Evolutionary conservation across 768 basidiomycete species (phyloP), one percentile per base, ranked within the genome.

Genomic region (Albatrellus ellisii): DNA sequence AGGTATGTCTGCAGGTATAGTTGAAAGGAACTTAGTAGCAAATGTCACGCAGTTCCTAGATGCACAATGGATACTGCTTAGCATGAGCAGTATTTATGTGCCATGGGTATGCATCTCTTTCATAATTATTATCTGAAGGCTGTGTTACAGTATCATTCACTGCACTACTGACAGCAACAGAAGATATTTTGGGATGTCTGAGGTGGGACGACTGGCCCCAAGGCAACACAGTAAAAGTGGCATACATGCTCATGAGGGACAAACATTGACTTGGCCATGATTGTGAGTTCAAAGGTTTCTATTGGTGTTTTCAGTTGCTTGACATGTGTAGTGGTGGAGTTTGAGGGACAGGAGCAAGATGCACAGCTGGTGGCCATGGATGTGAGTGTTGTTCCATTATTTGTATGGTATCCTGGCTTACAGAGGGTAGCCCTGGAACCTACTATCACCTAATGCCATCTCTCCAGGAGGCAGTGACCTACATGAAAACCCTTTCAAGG

Each of bases 171-270:
- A n/a, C n/a, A n/a, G n/a, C n/a, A n/a, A n/a, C n/a, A n/a, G n/a
- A n/a, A n/a, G n/a, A n/a, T 47, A 75, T 98, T 3, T 89, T 85
- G 86, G 79, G 82, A 36, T 81, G 80, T 54, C 60, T 95, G 48
- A 72, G 82, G 46, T 64, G 77, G 50, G 81, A 91, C 41, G 89
- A 92, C 49, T 90, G 86, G 0, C 69, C 75, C 29, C 77, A 81
- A 46, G 87, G 91, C 27, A 94, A 95, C 56, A 79, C 88, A 42
- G 81, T 97, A 56, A 91, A 94, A 62, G 91, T 99, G 7, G 91
- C 94, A 0, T 99, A 97, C 60, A 77, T 91, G 75, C 67, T 99
- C 4, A 67, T 95, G 34, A 68, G 89, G 43, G 94, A 99, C 55
- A 91, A 91, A 64, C 69, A 79, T 50, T 66, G 90, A 29, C 69